Percentiles rank a stretch among this genome's conserved stretches.
These are phyloP conservation scores for Penicillium fuscoglaucum DNA, from an alignment of 2,329 filamentous ascomycete species.

Conservation along the genomic window DNA sequence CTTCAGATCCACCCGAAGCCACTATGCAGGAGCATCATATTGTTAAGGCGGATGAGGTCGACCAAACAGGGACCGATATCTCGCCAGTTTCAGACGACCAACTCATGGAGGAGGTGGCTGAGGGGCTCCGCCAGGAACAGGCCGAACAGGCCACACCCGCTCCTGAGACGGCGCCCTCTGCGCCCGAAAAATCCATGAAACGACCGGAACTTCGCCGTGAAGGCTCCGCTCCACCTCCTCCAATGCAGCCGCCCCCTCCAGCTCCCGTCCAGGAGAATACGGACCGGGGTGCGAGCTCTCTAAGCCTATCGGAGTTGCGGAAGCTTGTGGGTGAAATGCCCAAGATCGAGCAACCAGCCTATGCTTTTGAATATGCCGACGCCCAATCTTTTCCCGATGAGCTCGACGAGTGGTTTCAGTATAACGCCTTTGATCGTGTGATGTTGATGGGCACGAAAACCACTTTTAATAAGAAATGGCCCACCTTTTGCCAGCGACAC, in stretches of 20 bases:
- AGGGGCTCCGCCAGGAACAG: constrained; percentile 40
- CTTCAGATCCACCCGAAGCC: constrained; percentile 23
- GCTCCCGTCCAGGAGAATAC: constrained; percentile 44
- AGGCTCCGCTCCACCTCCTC: constrained; percentile 43
- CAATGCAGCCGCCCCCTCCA: constrained; percentile 48
- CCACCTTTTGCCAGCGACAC: constrained; percentile 49
- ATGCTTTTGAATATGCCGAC: constrained; percentile 83
- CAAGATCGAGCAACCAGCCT: constrained; percentile 67
- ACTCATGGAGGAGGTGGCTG: constrained; percentile 44
- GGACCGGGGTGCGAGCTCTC: constrained; percentile 60
- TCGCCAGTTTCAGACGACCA: constrained; percentile 47
- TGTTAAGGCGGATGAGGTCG: constrained; percentile 52
- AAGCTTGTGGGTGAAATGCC: constrained; percentile 74
- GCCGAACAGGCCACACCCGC: constrained; percentile 24
- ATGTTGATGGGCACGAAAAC: constrained; percentile 73
- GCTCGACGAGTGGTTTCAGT: constrained; percentile 96
- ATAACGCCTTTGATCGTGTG: constrained; percentile 80
- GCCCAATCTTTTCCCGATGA: constrained; percentile 76
- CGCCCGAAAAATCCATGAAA: constrained; percentile 21
- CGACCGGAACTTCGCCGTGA: constrained; percentile 43
- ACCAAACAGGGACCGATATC: constrained; percentile 50
- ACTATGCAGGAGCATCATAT: constrained; percentile 41
- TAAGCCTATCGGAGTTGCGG: constrained; percentile 72
- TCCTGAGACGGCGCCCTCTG: constrained; percentile 13
- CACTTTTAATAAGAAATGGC: constrained; percentile 77